Conservation (phyloP, 495 filamentous ascomycete species). For the Penicillium herquei region DNA sequence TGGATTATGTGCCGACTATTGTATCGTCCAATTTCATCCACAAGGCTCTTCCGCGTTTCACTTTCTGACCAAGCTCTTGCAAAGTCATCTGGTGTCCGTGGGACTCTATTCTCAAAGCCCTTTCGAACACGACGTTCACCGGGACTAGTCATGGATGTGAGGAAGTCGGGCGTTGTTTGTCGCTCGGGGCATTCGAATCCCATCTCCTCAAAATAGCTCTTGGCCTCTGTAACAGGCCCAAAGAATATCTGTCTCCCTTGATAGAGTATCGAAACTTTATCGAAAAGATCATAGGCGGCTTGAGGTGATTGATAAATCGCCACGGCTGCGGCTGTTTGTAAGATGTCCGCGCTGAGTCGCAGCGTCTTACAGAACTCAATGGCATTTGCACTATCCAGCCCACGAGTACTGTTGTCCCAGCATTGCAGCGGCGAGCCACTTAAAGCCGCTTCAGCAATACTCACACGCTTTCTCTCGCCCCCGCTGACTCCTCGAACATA, state of each 20-base stretch:
- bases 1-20: conserved; percentile 60
- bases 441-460: conserved; percentile 69
- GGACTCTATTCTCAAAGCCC: conserved; percentile 65
- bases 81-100: conserved; percentile 78
- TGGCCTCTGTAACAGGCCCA: conserved; percentile 60
- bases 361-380: conserved; percentile 73
- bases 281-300: conserved; percentile 71
- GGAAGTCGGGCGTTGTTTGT: conserved; percentile 74
- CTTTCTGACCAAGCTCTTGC: conserved; percentile 71
- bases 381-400: conserved; percentile 75
- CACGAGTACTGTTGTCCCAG: conserved; percentile 79
- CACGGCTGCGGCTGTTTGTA: conserved; percentile 64
- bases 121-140: conserved; percentile 59
- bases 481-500: conserved; percentile 77
- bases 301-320: conserved; percentile 85
- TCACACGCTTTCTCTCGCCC: conserved; percentile 83
- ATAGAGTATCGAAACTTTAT: conserved; percentile 81
- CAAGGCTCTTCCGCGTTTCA: conserved; percentile 59
- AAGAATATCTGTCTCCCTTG: conserved; percentile 85
- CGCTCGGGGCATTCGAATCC: conserved; percentile 74
- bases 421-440: conserved; percentile 68
- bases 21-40: conserved; percentile 70
- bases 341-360: conserved; percentile 61
- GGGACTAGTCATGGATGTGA: conserved; percentile 75
- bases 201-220: conserved; percentile 67